Evolutionary conservation across 1,284 basidiomycete species (phyloP).

Genomic region (Fomitopsis palustris): DNA sequence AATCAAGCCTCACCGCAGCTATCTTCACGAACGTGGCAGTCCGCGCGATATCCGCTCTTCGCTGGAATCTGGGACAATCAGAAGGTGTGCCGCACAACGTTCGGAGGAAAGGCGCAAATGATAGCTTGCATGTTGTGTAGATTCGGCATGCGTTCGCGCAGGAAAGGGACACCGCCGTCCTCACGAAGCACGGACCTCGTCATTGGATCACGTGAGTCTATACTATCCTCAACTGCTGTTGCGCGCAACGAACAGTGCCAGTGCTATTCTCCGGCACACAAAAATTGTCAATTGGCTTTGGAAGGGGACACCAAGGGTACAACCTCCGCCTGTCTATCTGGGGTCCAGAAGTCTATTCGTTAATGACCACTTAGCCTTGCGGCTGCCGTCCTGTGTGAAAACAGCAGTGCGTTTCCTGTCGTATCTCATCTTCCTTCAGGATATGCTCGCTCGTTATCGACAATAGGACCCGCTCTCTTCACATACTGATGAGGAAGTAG

Average conservation of each 20-base stretch:
- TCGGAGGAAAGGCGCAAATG: not conserved
- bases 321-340: not conserved
- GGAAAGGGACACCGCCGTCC: not conserved
- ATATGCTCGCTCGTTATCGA: not conserved
- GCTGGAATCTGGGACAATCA: not conserved
- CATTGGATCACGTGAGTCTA: not conserved
- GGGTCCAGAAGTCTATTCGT: not conserved
- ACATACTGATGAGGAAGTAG: not conserved
- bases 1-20: not conserved
- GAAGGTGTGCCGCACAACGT: not conserved
- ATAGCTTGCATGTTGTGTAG: not conserved
- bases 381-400: not conserved
- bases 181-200: not conserved
- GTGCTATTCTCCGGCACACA: not conserved
- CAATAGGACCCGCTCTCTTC: not conserved
- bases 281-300: too few relatives aligned
- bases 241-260: not conserved
- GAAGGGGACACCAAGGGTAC: not conserved
- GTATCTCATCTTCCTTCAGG: not conserved
- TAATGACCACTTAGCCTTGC: not conserved
- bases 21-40: constrained; percentile 2
- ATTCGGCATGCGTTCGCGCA: not conserved
- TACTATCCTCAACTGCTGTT: not conserved
- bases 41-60: not conserved
- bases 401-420: not conserved